Percentiles rank a stretch among this genome's conserved stretches.
Conservation (phyloP, 192 early-diverging fungal genomes). For the Powellomyces hirtus region DNA sequence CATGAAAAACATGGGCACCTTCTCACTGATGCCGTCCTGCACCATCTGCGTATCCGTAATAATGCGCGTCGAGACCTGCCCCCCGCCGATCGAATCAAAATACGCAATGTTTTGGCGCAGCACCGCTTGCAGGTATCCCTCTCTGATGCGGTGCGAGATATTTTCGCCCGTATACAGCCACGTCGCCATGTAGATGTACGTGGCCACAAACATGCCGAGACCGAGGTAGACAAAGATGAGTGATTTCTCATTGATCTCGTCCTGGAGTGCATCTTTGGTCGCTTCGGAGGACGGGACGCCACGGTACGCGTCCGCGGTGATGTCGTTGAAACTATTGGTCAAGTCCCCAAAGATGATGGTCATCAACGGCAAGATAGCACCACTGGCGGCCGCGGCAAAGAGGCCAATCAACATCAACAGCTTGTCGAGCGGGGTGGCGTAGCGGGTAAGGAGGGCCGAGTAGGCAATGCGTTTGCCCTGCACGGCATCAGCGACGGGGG, state of each 20-base stretch:
- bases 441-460: conserved; percentile 57
- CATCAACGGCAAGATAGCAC: conserved; percentile 31
- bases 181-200: conserved; percentile 60
- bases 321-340: conserved; percentile 18
- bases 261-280: background rate
- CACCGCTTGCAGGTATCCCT: conserved; percentile 70
- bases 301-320: background rate
- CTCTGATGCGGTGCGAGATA: conserved; percentile 69
- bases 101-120: conserved; percentile 85
- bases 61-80: conserved; percentile 83
- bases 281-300: background rate
- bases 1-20: conserved; percentile 69
- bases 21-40: conserved; percentile 87
- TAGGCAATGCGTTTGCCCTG: conserved; percentile 5
- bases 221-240: conserved; percentile 60
- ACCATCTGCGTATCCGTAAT: conserved; percentile 80
- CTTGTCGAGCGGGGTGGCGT: conserved; percentile 59
- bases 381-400: conserved; percentile 15
- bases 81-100: conserved; percentile 85
- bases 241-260: conserved; percentile 24
- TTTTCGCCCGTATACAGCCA: conserved; percentile 53
- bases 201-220: conserved; percentile 49
- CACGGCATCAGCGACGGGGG: background rate
- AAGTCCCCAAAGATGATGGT: conserved; percentile 44
- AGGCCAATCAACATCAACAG: conserved; percentile 46